Conservation (phyloP, 2,329 filamentous ascomycete genomes). For the Exophiala sp. region DNA sequence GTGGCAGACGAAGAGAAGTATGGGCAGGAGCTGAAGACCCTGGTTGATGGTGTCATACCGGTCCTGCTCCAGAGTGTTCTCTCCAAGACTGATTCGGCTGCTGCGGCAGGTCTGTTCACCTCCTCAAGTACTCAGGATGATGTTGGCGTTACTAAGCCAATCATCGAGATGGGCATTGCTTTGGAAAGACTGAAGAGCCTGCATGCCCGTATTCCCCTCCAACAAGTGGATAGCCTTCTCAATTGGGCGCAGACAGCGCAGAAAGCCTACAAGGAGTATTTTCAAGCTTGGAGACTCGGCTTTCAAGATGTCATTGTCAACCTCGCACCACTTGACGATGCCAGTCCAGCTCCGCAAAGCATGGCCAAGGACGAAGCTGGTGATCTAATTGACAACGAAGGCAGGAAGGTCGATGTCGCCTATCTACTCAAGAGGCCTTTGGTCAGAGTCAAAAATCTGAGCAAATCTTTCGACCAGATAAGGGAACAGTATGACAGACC, state of each 20-base stretch:
- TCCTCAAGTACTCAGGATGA: constrained; percentile 54
- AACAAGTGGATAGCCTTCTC: constrained; percentile 68
- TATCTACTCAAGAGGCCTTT: constrained; percentile 87
- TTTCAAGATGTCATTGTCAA: constrained; percentile 96
- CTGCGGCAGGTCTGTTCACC: constrained; percentile 66
- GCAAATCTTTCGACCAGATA: constrained; percentile 71
- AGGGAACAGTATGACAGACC: constrained; percentile 37
- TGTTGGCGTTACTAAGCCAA: constrained; percentile 71
- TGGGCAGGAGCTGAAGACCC: constrained; percentile 81
- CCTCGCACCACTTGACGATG: constrained; percentile 70
- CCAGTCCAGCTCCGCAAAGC: constrained; percentile 46
- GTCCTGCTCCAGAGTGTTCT: constrained; percentile 84
- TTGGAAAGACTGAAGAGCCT: constrained; percentile 77
- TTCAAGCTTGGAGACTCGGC: constrained; percentile 83
- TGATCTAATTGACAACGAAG: constrained; percentile 66
- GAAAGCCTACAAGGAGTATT: constrained; percentile 78
- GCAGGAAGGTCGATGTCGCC: constrained; percentile 89
- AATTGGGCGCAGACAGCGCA: constrained; percentile 77
- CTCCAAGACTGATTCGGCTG: constrained; percentile 63
- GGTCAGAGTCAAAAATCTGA: constrained; percentile 80
- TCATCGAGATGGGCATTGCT: constrained; percentile 88
- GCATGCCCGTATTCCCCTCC: constrained; percentile 75
- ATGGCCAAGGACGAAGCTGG: constrained; percentile 58
- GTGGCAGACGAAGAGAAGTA: constrained; percentile 82
- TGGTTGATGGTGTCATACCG: constrained; percentile 93